Evolutionary conservation across 257 asterid genomes (phyloP), one percentile per base, ranked within the genome.

Genomic region (Osmanthus fragrans): DNA sequence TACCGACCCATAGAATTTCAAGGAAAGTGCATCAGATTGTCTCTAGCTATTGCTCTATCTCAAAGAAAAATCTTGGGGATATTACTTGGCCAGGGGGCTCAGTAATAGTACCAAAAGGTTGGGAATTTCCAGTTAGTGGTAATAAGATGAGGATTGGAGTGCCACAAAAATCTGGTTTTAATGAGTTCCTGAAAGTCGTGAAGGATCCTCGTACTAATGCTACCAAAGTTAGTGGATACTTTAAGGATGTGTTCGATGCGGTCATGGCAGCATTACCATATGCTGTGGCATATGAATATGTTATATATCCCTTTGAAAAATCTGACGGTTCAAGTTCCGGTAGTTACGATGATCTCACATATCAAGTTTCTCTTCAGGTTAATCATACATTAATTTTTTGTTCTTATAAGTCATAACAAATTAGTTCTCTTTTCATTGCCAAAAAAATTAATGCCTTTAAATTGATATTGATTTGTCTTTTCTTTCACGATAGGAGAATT

Each of bases 51-150:
- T 2, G 34, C 51, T 74, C 51, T 10, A 49, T 30, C 73, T 75
- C 80, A 8, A 71, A 72, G 42, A 77, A 21, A 1, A 66, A 73
- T 19, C 71, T 83, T 4, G 42, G 65, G 74, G 64, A 70, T 5
- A 83, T 89, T 66, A 74, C 69, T 71, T 89, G 94, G 92, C 92
- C 92, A 9, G 94, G 92, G 73, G 80, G 82, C 63, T 73, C 84
- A 2, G 67, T 34, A 4, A 23, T 29, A 13, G 56, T 33, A 15
- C 94, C 94, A 8, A 86, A 80, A 74, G 94, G 92, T 3, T 87
- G 92, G 89, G 86, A 77, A 39, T 32, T 79, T 72, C 88, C 93
- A 3, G 67, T 82, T 58, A 72, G 72, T 5, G 83, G 76, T 56
- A 40, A 40, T 13, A 47, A 37, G 74, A 81, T 84, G 10, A 72